Conservation (phyloP, 441 rosid species). For the Brassica hybrid region DNA sequence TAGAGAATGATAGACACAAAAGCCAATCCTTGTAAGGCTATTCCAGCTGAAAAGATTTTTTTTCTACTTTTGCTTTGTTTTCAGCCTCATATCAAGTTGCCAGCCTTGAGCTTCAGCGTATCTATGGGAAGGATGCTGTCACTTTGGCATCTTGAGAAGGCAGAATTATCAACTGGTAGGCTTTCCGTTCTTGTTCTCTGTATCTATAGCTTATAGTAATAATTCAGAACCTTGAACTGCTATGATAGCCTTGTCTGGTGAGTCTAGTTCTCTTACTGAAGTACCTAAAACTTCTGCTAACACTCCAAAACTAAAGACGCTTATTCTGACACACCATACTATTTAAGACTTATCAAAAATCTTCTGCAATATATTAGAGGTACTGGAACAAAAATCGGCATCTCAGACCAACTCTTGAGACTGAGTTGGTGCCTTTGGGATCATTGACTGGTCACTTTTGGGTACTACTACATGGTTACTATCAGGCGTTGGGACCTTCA, state of each 20-base stretch:
- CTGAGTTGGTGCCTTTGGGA: slow-evolving; percentile 25
- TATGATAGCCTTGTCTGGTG: slow-evolving; percentile 21
- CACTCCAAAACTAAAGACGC: slow-evolving; percentile 24
- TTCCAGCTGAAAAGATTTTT: slow-evolving; percentile 14
- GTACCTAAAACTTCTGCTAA: slow-evolving; percentile 10
- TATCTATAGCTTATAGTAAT: slow-evolving; percentile 19
- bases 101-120: slow-evolving; percentile 68
- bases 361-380: slow-evolving; percentile 21
- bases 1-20: slow-evolving; percentile 13
- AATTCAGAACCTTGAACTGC: slow-evolving; percentile 25
- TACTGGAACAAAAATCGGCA: slow-evolving; percentile 21
- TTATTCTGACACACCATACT: slow-evolving; percentile 32
- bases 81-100: slow-evolving; percentile 77
- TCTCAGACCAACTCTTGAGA: slow-evolving; percentile 31
- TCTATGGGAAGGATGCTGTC: slow-evolving; percentile 66
- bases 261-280: slow-evolving; percentile 31
- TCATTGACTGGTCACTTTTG: slow-evolving; percentile 2
- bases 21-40: background rate
- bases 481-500: background rate
- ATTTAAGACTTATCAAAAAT: slow-evolving; percentile 24
- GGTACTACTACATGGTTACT: slow-evolving; percentile 18
- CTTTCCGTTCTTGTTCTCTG: slow-evolving; percentile 17
- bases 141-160: slow-evolving; percentile 41
- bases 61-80: slow-evolving; percentile 29
- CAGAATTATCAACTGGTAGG: slow-evolving; percentile 24